A percentile compares a stretch with the other conserved stretches of the same genome.
Conservation (phyloP, 371 early-diverging fungal genomes). For the Dinochytrium kinnereticum region DNA sequence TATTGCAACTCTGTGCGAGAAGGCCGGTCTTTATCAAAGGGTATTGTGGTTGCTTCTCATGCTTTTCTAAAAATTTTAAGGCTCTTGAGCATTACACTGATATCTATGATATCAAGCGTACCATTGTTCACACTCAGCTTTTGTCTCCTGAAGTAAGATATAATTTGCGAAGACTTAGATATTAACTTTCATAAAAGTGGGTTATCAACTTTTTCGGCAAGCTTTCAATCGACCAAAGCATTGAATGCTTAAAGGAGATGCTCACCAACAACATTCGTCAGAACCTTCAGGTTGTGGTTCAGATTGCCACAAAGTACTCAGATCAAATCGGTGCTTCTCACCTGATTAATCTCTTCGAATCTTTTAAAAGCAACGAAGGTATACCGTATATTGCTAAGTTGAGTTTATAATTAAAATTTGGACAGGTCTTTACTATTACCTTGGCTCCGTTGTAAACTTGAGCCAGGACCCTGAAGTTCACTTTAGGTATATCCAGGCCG, state of each 20-base stretch:
- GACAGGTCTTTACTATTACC: conserved; percentile 86
- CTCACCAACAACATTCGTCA: conserved; percentile 84
- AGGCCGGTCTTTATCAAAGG: conserved; percentile 94
- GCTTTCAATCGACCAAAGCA: conserved; percentile 90
- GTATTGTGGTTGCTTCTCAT: conserved; percentile 32
- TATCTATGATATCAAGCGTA: conserved; percentile 93
- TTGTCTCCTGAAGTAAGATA: conserved; percentile 73
- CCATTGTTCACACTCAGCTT: conserved; percentile 87
- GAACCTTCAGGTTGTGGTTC: conserved; percentile 93
- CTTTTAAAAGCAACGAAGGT: conserved; percentile 91
- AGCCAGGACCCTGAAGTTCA: conserved; percentile 94
- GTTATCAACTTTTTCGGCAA: conserved; percentile 90
- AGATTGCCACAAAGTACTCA: conserved; percentile 95
- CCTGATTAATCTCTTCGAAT: conserved; percentile 90
- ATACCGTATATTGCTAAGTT: conserved; percentile 3
- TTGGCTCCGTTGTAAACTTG: conserved; percentile 93
- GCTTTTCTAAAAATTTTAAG: conserved; percentile 30
- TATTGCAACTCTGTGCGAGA: conserved; percentile 93
- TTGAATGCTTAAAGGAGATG: conserved; percentile 94
- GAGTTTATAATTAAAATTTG: conserved; percentile 5
- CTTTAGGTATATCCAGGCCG: conserved; percentile 98
- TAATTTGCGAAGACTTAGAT: not conserved
- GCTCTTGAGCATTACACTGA: conserved; percentile 97
- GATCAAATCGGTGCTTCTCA: conserved; percentile 88
- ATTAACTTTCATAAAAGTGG: conserved; percentile 55